Percentiles rank a stretch among this genome's conserved stretches.
These are phyloP conservation scores for Coemansia sp. DNA, from an alignment of 192 early-diverging fungal species.

Conservation along the genomic window DNA sequence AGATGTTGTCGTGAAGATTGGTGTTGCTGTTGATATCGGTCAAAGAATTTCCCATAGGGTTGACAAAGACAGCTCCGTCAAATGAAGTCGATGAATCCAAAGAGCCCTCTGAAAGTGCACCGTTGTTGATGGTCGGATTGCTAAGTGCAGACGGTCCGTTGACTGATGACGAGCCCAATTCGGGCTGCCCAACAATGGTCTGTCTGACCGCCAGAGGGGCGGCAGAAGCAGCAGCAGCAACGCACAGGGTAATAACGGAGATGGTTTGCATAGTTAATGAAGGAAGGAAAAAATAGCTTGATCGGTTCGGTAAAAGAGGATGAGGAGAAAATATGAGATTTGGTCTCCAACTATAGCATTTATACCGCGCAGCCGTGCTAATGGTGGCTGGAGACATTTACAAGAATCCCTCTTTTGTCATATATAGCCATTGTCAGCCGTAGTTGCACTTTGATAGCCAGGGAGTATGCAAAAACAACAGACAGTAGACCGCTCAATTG, in stretches of 20 bases:
- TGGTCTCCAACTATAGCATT: neutral
- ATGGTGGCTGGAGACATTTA: neutral
- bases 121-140: slow-evolving; percentile 40
- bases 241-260: slow-evolving; percentile 17
- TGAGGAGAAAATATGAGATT: too few species aligned
- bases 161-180: slow-evolving; percentile 20
- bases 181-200: slow-evolving; percentile 29
- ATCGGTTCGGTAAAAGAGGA: too few species aligned
- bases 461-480: neutral
- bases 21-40: slow-evolving; percentile 29
- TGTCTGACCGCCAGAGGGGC: slow-evolving; percentile 36
- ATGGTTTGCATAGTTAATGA: slow-evolving; percentile 14
- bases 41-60: slow-evolving; percentile 30
- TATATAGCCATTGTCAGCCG: neutral
- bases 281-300: slow-evolving; percentile 3
- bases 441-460: too few species aligned
- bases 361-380: slow-evolving; percentile 1
- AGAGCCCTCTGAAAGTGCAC: slow-evolving; percentile 26
- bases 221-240: slow-evolving; percentile 23
- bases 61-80: slow-evolving; percentile 29
- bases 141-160: slow-evolving; percentile 45
- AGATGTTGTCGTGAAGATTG: slow-evolving; percentile 45
- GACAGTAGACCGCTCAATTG: slow-evolving; percentile 3
- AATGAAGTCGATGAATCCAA: slow-evolving; percentile 36
- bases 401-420: neutral